These are phyloP conservation scores for Fusarium irregulare DNA, from an alignment of 2,329 filamentous ascomycete genomes.

Conservation along the genomic window DNA sequence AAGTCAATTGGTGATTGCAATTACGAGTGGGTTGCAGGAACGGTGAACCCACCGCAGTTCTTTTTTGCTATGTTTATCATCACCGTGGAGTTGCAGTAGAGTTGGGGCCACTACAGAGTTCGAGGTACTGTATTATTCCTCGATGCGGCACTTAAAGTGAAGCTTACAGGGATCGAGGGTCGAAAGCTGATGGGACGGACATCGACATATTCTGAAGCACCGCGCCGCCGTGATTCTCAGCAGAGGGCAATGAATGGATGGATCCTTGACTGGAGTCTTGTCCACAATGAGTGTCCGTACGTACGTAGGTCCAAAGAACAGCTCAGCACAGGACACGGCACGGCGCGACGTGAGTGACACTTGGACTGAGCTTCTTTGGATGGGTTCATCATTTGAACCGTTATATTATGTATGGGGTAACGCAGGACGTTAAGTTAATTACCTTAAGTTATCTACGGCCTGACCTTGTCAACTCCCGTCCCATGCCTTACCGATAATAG, in stretches of 20 bases:
- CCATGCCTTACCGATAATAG: not conserved
- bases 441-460: not conserved
- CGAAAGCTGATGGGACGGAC: conserved; percentile 32
- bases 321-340: conserved; percentile 11
- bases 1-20: not conserved
- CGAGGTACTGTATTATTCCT: not conserved
- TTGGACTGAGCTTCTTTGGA: conserved; percentile 15
- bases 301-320: not conserved
- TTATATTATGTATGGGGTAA: conserved; percentile 21
- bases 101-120: not conserved
- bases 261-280: conserved; percentile 16
- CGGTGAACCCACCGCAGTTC: conserved; percentile 22
- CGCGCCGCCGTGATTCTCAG: conserved; percentile 28
- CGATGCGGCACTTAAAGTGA: not conserved
- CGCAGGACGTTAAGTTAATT: not conserved
- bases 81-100: conserved; percentile 3
- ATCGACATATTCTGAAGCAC: conserved; percentile 42
- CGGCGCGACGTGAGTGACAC: conserved; percentile 13
- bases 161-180: conserved; percentile 40
- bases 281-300: not conserved
- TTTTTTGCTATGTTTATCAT: not conserved
- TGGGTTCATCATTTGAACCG: conserved; percentile 13
- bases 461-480: not conserved
- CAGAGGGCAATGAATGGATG: conserved; percentile 4
- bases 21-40: conserved; percentile 18